Percentiles rank a stretch among this genome's conserved stretches.
phyloP scores from a whole-genome alignment of 441 rosid species.

The Populus hybrid region DNA sequence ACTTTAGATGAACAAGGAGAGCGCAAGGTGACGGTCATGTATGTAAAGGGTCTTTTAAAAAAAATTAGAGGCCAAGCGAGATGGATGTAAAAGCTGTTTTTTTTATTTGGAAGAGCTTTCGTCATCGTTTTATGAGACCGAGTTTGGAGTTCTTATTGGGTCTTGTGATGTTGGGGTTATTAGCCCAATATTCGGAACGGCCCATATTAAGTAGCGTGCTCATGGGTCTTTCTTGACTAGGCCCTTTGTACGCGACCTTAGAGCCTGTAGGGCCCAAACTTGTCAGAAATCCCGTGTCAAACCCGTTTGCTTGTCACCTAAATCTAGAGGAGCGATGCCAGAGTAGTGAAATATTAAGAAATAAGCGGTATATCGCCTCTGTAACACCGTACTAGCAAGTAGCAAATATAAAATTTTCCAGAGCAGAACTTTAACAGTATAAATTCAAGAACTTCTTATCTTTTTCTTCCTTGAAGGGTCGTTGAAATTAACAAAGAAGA shows the following conservation, averaged over 20 bases:
- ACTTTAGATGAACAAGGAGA: no score
- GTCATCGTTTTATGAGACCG: no score
- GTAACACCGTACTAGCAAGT: not conserved
- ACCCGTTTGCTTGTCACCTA: not conserved
- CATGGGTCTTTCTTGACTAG: not conserved
- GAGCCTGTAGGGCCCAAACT: not conserved
- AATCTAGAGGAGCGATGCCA: not conserved
- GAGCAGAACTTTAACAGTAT: not conserved
- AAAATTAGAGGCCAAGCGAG: no score
- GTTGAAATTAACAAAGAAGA: no score
- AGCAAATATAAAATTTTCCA: not conserved
- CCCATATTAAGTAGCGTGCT: not conserved
- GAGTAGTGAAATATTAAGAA: not conserved
- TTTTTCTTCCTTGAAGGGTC: not conserved
- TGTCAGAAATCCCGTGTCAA: not conserved
- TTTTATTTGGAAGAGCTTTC: no score
- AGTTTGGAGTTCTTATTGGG: not conserved
- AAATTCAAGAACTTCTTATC: not conserved
- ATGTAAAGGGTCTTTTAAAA: no score
- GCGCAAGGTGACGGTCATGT: no score
- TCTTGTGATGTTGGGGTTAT: not conserved
- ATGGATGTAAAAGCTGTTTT: no score
- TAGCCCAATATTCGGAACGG: not conserved
- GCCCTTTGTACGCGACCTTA: no score
- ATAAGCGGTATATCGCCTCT: no score